These are phyloP conservation scores for Nicotiana undulata DNA, from an alignment of 257 asterid genomes.

Conservation along the genomic window DNA sequence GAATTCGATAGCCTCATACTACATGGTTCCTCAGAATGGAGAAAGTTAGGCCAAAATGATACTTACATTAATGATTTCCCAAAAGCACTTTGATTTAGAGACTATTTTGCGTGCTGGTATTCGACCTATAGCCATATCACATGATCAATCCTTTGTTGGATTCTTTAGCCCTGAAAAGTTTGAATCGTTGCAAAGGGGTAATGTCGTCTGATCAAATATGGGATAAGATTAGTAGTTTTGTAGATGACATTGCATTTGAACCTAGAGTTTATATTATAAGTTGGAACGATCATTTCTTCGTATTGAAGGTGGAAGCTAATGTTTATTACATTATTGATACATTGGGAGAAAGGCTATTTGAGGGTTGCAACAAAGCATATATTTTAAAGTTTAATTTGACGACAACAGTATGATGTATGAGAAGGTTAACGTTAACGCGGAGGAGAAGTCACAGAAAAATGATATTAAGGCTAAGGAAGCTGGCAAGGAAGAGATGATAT, in stretches of 20 bases:
- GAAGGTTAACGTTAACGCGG: background rate
- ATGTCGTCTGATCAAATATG: slow-evolving; percentile 67
- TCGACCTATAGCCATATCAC: slow-evolving; percentile 42
- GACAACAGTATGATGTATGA: slow-evolving; percentile 23
- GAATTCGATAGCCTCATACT: slow-evolving; percentile 53
- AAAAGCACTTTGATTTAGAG: slow-evolving; percentile 66
- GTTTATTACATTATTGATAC: slow-evolving; percentile 59
- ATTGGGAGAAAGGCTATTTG: slow-evolving; percentile 60
- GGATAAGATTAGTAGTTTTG: slow-evolving; percentile 29
- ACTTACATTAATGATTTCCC: slow-evolving; percentile 40
- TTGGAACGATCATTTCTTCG: slow-evolving; percentile 79
- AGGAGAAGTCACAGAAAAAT: background rate
- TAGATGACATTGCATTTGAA: background rate
- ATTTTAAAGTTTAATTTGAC: slow-evolving; percentile 55
- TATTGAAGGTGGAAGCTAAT: slow-evolving; percentile 44
- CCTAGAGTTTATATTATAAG: slow-evolving; percentile 58
- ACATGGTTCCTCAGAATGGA: slow-evolving; percentile 71
- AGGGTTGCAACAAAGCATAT: slow-evolving; percentile 63
- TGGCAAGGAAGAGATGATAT: slow-evolving; percentile 23
- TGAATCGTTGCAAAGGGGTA: slow-evolving; percentile 45
- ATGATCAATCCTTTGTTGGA: slow-evolving; percentile 50
- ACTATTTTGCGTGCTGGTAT: slow-evolving; percentile 46
- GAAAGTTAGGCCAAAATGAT: slow-evolving; percentile 43
- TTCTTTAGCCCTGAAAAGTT: slow-evolving; percentile 57
- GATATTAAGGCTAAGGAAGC: slow-evolving; percentile 1